Evolutionary conservation across 257 asterid genomes (phyloP).

Genomic region (Primulina huaijiensis): DNA sequence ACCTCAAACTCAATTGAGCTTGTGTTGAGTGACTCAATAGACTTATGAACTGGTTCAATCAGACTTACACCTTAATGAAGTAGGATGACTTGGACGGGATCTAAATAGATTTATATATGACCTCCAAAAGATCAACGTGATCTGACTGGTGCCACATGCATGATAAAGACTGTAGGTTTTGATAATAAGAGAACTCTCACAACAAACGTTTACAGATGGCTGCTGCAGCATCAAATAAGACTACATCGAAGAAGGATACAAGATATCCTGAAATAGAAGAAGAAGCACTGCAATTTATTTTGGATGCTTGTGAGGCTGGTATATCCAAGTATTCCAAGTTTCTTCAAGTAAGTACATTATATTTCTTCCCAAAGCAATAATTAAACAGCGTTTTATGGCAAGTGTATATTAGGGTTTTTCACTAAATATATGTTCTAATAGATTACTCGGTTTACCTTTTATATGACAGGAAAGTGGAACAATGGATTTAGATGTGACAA

Average conservation of each 20-base stretch:
- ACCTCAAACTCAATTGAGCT: background rate
- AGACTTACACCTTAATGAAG: background rate
- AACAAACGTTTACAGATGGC: slow-evolving; percentile 57
- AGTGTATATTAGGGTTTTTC: background rate
- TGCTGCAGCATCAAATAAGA: slow-evolving; percentile 82
- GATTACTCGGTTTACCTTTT: slow-evolving; percentile 10
- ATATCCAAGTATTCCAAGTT: slow-evolving; percentile 86
- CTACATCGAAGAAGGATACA: slow-evolving; percentile 51
- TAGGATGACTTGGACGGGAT: background rate
- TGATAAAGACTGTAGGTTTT: background rate
- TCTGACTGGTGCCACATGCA: background rate
- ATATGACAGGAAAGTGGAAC: slow-evolving; percentile 71
- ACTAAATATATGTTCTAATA: background rate
- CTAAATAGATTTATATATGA: background rate
- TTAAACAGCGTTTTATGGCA: background rate
- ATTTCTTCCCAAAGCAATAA: slow-evolving; percentile 3
- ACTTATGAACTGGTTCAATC: background rate
- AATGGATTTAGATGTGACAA: slow-evolving; percentile 88
- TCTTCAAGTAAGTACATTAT: slow-evolving; percentile 58
- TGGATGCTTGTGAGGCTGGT: slow-evolving; percentile 73
- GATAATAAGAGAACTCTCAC: slow-evolving; percentile 2
- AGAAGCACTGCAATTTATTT: slow-evolving; percentile 71
- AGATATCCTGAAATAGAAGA: slow-evolving; percentile 74
- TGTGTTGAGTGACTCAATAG: background rate
- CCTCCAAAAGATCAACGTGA: background rate